Evolutionary conservation across 352 stramenopile species (phyloP), one percentile per base, ranked within the genome.

Genomic region (Elongisporangium senticosum): DNA sequence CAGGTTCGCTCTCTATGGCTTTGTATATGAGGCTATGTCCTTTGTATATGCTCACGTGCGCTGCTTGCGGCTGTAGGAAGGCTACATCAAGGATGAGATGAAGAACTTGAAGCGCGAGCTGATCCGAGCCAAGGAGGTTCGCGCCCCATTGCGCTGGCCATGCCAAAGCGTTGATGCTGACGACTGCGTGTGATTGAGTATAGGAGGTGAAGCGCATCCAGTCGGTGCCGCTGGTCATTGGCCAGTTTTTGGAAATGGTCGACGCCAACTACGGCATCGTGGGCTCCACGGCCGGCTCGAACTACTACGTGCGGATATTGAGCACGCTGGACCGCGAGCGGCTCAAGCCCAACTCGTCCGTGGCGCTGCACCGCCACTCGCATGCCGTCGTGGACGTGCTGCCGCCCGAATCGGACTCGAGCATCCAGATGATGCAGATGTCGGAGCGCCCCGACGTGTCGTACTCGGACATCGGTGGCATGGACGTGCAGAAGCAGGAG

Each of bases 171-270:
- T 2, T 7, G 7, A 13, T 6, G 8, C 28, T 39, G 13, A 43
- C 33, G 13, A 43, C 33, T 43, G 33, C 33, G 13, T 43, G 11
- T 43, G 33, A 4, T 10, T 43, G 33, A 15, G 33, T 43, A 10
- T 43, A 43, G 63, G 95, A 98, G 59, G 97, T 99, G 53, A 98
- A 98, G 64, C 90, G 97, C 51, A 99, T 99, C 70, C 97, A 99
- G 86, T 98, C 90, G n/a, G 98, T 99, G 49, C 98, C 97, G 40
- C 83, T 99, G 6, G 97, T 99, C 7, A 99, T 99, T 62, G 98
- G 97, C n/a, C 97, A 99, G 80, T 99, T 99, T 68, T 96, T 99
- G 51, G 97, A 99, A 79, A 99, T 99, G 96, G 98, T 99, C 65
- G 97, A 99, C 76, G 93, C 96, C 58, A 98, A 99, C 79, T 99